These are phyloP conservation scores for Sporothrix brasiliensis DNA, from an alignment of 2,329 filamentous ascomycete genomes.

Conservation along the genomic window DNA sequence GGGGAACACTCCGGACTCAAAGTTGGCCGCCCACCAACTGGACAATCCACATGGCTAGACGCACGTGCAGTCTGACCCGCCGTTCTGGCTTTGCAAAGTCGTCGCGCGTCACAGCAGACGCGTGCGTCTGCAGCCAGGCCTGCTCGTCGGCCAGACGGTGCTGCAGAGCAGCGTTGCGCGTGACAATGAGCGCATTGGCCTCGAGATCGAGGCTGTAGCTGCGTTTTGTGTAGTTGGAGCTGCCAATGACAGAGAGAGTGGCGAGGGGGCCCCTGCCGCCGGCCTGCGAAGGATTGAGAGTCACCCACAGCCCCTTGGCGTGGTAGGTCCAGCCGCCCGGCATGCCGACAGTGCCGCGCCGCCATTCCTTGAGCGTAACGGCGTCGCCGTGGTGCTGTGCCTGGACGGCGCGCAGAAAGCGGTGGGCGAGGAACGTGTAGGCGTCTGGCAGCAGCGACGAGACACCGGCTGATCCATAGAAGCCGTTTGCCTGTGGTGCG, in stretches of 20 bases:
- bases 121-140: constrained; percentile 75
- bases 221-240: constrained; percentile 92
- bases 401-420: constrained; percentile 69
- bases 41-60: constrained; percentile 93
- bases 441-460: constrained; percentile 89
- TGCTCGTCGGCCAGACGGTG: constrained; percentile 76
- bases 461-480: constrained; percentile 84
- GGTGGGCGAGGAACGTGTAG: constrained; percentile 83
- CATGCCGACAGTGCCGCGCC: constrained; percentile 75
- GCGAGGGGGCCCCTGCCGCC: constrained; percentile 57
- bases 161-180: constrained; percentile 72
- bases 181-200: constrained; percentile 83
- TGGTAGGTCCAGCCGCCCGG: constrained; percentile 95
- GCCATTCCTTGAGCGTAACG: constrained; percentile 85
- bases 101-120: constrained; percentile 67
- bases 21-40: constrained; percentile 83
- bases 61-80: constrained; percentile 80
- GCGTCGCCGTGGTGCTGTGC: constrained; percentile 52
- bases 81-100: constrained; percentile 82
- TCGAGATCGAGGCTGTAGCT: constrained; percentile 93
- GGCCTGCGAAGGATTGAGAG: constrained; percentile 65
- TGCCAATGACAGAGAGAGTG: constrained; percentile 78
- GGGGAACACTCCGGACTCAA: constrained; percentile 44
- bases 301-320: constrained; percentile 93
- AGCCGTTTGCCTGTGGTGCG: constrained; percentile 91